Base-by-base conservation (phyloP, 805 yeast genomes). In the Lipomyces oligophaga region DNA sequence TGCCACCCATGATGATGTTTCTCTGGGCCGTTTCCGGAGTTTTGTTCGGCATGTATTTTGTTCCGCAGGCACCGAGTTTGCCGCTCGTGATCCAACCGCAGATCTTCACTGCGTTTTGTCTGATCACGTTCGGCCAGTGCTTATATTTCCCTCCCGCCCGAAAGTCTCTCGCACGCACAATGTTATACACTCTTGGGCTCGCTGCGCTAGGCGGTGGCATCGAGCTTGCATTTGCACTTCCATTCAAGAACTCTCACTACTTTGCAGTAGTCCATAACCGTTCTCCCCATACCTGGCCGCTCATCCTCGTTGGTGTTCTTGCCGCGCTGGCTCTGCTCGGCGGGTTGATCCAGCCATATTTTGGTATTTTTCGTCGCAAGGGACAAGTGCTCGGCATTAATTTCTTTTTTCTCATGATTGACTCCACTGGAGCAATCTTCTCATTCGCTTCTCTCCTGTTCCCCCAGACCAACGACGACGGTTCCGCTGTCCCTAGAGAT, bases 361-460 rank as follows among this genome's bases (percentile, higher is more conserved):
- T 79, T 57, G 97, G 90, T 63, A 67, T 90, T 21, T 75, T 79
- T 26, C 85, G 86, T 60, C 73, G 96, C 54, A 65, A 77, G 41
- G 97, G 97, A 1, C 68, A 83, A 28, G 97, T 90, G 2, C 79
- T 88, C 2, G 97, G 97, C 0, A 83, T 90, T 60, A 88, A 88
- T 62, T 88, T 90, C 60, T 56, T 83, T 2, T 90, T 90, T 54
- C 70, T 90, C 47, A 59, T 73, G 4, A 67, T 89, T 67, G 97
- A 90, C 63, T 77, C 85, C 3, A 53, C 77, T 21, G 97, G 97
- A 6, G 96, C 97, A 0, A 65, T 85, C 34, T 79, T 86, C 55
- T 84, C 94, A 10, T 74, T 85, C 20, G 74, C 79, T 37, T 77
- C 83, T 1, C 71, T 81, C 67, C 72, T 76, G 33, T 72, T 80